These are phyloP conservation scores for Dioscorea dumetorum DNA, from an alignment of 106 monocot species.

Conservation along the genomic window DNA sequence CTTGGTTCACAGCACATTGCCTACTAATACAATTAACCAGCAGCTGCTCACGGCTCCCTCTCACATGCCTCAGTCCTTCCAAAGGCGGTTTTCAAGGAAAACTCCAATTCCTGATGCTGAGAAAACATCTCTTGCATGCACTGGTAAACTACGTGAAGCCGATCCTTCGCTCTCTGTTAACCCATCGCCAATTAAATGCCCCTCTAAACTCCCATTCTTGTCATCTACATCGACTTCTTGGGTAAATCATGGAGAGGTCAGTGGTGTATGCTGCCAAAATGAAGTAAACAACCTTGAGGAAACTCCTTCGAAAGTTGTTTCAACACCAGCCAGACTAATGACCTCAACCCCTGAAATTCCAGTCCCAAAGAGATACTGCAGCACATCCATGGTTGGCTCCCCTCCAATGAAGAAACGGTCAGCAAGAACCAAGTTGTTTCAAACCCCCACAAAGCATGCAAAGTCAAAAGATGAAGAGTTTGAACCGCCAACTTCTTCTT, in stretches of 20 bases:
- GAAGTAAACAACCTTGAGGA: constrained; percentile 14
- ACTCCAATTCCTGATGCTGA: constrained; percentile 5
- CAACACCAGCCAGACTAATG: constrained; percentile 46
- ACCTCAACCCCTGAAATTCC: constrained; percentile 60
- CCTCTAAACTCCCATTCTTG: constrained; percentile 9
- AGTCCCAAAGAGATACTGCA: constrained; percentile 35
- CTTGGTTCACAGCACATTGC: not conserved
- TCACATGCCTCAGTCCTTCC: constrained; percentile 47
- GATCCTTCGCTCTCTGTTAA: constrained; percentile 4
- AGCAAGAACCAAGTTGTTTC: constrained; percentile 41
- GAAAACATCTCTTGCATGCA: constrained; percentile 22
- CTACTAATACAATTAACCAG: not conserved
- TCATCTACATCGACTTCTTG: not conserved
- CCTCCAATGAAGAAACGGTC: constrained; percentile 26
- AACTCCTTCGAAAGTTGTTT: constrained; percentile 47
- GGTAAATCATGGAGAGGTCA: not conserved
- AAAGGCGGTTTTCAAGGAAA: constrained; percentile 36
- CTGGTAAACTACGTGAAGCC: constrained; percentile 1
- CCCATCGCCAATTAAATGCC: constrained; percentile 12
- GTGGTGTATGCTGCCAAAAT: not conserved
- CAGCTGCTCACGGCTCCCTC: constrained; percentile 28
- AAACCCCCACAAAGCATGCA: constrained; percentile 42
- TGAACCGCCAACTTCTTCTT: constrained; percentile 4
- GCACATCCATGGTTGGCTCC: constrained; percentile 8
- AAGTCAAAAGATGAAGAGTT: constrained; percentile 10